Evolutionary conservation across 1,139 yeast genomes (phyloP), one percentile per base, ranked within the genome.

Genomic region (Hyphopichia fennica): DNA sequence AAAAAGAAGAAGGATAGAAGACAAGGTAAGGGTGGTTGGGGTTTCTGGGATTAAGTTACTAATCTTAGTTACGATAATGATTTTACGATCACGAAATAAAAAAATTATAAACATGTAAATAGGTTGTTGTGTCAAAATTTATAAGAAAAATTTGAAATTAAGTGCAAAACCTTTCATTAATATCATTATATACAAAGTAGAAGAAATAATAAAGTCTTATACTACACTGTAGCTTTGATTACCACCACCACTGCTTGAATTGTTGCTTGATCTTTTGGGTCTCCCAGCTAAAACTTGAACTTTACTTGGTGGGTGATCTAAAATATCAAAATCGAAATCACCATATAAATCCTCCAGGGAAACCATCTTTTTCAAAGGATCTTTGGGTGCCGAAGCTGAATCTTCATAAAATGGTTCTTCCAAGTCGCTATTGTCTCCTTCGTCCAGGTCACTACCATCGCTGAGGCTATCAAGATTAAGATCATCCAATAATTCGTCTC

Each of bases 21-120:
- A 22, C 63, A 65, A 35, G 78, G 79, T 0, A 64, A 59, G 47
- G 68, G 69, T 29, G 79, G 79, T 8, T 73, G 79, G 79, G 77
- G 77, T 4, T 59, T 62, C 48, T 72, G 72, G 72, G 28, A 25
- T 25, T 25, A n/a, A 25, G 4, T 11, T 11, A 4, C 13, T 25
- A 4, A 25, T 9, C 23, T 20, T 20, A 6, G 23, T 25, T n/a
- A 9, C 28, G 3, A 4, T 25, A 25, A 25, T 11, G 28, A 25
- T 7, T 25, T 25, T 25, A 25, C 28, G 28, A 25, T 25, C 11
- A 25, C 8, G 13, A 8, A 25, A 20, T 20, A 6, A 20, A 20
- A 20, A 6, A 25, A 11, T 25, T 10, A 25, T 25, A n/a, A n/a
- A 8, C 28, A 8, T 25, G 28, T 25, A 25, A 25, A 25, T 25